A percentile compares a stretch with the other conserved stretches of the same genome.
Conservation (phyloP, 164 flowering plant species). For the Vitis cinerea region DNA sequence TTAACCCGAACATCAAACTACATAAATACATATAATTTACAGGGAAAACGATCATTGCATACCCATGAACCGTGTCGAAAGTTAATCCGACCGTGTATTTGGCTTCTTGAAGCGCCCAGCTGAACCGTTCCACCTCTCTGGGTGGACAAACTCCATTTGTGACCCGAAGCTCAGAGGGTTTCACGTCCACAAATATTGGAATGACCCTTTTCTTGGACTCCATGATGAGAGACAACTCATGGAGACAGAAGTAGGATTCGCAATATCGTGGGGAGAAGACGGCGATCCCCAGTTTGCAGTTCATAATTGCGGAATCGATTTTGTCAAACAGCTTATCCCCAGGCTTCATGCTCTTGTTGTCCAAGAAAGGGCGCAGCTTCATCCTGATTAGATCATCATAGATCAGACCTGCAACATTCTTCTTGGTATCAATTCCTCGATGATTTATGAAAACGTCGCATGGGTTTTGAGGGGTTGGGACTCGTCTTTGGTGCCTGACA, state of each 20-base stretch:
- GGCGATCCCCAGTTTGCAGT: conserved; percentile 49
- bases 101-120: conserved; percentile 57
- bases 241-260: conserved; percentile 64
- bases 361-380: conserved; percentile 47
- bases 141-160: conserved; percentile 22
- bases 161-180: conserved; percentile 59
- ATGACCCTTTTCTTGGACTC: conserved; percentile 55
- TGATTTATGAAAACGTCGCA: conserved; percentile 73
- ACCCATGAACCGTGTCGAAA: conserved; percentile 56
- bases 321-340: conserved; percentile 57
- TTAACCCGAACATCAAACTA: no score
- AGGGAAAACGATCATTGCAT: conserved; percentile 5
- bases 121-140: conserved; percentile 35
- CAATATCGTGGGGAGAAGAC: conserved; percentile 69
- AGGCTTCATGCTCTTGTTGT: conserved; percentile 62
- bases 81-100: conserved; percentile 59
- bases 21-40: neutral
- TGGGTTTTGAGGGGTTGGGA: neutral
- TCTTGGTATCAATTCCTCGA: conserved; percentile 55
- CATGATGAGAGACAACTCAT: conserved; percentile 54
- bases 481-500: neutral
- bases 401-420: conserved; percentile 46
- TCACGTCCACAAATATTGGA: conserved; percentile 60
- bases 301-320: conserved; percentile 36
- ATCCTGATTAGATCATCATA: conserved; percentile 31